These are phyloP conservation scores for Fusarium sororula DNA, from an alignment of 2,329 filamentous ascomycete genomes.

Conservation along the genomic window DNA sequence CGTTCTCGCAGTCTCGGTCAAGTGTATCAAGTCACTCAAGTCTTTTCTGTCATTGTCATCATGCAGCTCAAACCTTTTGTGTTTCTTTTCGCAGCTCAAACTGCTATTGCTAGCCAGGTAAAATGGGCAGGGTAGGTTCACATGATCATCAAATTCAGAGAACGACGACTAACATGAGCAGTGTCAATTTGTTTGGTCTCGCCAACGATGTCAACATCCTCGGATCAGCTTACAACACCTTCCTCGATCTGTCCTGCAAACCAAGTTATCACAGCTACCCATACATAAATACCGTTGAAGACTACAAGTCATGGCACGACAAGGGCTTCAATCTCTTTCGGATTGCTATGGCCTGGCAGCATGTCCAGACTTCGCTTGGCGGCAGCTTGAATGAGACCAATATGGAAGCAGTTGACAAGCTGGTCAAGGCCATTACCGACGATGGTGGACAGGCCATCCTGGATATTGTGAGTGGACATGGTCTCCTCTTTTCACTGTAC, in stretches of 20 bases:
- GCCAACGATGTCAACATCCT: conserved; percentile 4
- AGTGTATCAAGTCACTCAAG: too few species aligned
- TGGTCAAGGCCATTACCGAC: not conserved
- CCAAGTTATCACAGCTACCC: not conserved
- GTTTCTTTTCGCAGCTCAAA: not conserved
- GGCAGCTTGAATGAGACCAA: not conserved
- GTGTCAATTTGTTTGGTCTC: not conserved
- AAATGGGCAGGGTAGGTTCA: not conserved
- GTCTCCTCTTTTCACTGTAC: too few species aligned
- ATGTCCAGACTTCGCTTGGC: not conserved
- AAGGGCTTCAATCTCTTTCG: not conserved
- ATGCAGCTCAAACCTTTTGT: not conserved
- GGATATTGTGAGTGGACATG: not conserved
- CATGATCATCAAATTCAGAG: accelerated
- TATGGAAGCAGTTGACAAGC: not conserved
- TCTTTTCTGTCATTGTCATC: not conserved
- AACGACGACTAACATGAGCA: not conserved
- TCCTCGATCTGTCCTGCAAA: not conserved
- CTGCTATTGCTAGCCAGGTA: not conserved
- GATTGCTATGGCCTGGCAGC: not conserved
- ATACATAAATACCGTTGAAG: not conserved
- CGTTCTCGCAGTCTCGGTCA: not conserved
- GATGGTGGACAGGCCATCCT: not conserved
- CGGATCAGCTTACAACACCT: not conserved
- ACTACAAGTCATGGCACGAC: not conserved